Percentiles rank a stretch among this genome's conserved stretches.
phyloP scores from a whole-genome alignment of 805 yeast genomes.

The Sugiyamaella marilandica region DNA sequence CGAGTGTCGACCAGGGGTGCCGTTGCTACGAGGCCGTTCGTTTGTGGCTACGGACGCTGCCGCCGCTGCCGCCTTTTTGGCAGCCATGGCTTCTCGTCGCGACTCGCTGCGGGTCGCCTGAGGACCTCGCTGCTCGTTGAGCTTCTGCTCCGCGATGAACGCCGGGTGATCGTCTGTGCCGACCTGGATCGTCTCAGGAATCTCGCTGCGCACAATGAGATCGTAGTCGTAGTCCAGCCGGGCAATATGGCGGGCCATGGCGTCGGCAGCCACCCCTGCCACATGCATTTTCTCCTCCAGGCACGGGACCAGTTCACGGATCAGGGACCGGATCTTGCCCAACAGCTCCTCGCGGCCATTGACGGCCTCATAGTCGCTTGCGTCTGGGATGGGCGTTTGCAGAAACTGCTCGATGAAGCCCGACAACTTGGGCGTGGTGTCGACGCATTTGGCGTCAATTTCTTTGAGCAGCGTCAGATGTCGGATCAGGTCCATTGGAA shows the following conservation, averaged over 20 bases:
- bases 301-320: conserved; percentile 78
- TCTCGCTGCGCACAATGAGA: conserved; percentile 66
- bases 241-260: conserved; percentile 58
- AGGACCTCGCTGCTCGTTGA: conserved; percentile 44
- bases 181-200: conserved; percentile 70
- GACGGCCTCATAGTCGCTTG: conserved; percentile 14
- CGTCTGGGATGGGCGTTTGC: conserved; percentile 27
- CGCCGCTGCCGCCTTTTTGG: conserved; percentile 57
- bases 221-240: conserved; percentile 80
- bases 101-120: conserved; percentile 78
- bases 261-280: conserved; percentile 83
- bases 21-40: conserved; percentile 3
- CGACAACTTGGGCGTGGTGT: conserved; percentile 63
- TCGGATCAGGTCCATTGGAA: conserved; percentile 76
- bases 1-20: background rate
- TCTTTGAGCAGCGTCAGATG: conserved; percentile 86
- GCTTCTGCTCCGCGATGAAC: conserved; percentile 56
- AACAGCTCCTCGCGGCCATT: conserved; percentile 27
- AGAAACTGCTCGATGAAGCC: conserved; percentile 48
- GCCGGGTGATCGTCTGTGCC: conserved; percentile 91
- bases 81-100: conserved; percentile 89
- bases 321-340: conserved; percentile 37
- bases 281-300: conserved; percentile 97
- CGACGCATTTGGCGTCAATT: conserved; percentile 89
- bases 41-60: conserved; percentile 23